These are phyloP conservation scores for Melampsora medusae DNA, from an alignment of 1,284 basidiomycete species.

Conservation along the genomic window DNA sequence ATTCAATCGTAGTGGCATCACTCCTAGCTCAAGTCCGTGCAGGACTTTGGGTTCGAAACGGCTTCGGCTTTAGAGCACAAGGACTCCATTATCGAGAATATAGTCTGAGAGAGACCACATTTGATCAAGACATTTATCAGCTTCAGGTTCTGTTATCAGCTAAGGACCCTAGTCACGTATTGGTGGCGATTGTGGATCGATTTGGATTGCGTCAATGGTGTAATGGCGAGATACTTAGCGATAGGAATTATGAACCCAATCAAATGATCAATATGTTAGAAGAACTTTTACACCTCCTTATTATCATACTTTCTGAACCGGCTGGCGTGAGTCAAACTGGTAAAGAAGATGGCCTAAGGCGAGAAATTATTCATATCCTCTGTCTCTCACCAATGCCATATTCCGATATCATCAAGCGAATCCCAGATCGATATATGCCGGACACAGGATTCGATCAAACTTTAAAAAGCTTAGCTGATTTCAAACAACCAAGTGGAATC, in stretches of 20 bases:
- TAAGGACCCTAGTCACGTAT: conserved; percentile 70
- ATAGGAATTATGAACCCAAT: conserved; percentile 66
- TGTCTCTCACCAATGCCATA: conserved; percentile 84
- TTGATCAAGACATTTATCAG: conserved; percentile 93
- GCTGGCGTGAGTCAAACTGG: conserved; percentile 71
- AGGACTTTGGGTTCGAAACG: conserved; percentile 96
- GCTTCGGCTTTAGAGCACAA: conserved; percentile 90
- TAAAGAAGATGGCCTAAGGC: conserved; percentile 67
- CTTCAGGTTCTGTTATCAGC: conserved; percentile 64
- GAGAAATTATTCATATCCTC: conserved; percentile 87
- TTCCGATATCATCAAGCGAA: conserved; percentile 85
- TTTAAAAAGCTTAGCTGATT: conserved; percentile 74
- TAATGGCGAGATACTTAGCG: conserved; percentile 62
- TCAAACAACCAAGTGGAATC: conserved; percentile 74
- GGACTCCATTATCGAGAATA: conserved; percentile 96
- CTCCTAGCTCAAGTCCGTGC: conserved; percentile 93
- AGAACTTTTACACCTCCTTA: conserved; percentile 83
- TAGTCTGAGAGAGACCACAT: conserved; percentile 89
- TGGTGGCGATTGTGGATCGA: conserved; percentile 83
- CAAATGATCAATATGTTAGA: conserved; percentile 84
- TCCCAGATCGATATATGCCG: conserved; percentile 84
- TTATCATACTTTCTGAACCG: conserved; percentile 81
- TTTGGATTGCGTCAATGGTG: conserved; percentile 81
- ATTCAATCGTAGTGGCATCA: conserved; percentile 64
- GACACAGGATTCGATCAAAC: conserved; percentile 79